Evolutionary conservation across 2,329 filamentous ascomycete genomes (phyloP), one percentile per base, ranked within the genome.

Genomic region (Cryphonectria naterciae): DNA sequence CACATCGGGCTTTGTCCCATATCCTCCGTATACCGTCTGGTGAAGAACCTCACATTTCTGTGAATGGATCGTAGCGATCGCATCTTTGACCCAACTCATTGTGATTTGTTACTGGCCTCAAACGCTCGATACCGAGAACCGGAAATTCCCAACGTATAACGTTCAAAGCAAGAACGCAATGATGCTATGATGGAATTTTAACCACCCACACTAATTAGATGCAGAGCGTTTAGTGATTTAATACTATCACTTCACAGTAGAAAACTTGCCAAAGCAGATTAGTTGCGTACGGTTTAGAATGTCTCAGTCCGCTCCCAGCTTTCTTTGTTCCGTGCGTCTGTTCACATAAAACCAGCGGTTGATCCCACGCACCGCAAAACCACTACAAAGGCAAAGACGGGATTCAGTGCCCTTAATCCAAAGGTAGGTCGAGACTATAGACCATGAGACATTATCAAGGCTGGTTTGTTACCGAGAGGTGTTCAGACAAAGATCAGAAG

Each of bases 81-180:
- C 56, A 35, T 67, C 3, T 15, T 49, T 62, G n/a, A 72, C 56
- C 67, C 70, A 72, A 19, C 67, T 67, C 67, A 69, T 71, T 8
- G 4, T 67, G 28, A n/a, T 5, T 13, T 67, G 39, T 22, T 28
- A 11, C 49, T 28, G 52, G 11, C 4, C 17, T 19, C 19, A 8
- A 11, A 52, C 10, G 22, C 49, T n/a, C n/a, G 22, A 52, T 25
- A 7, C 8, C 11, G 10, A 52, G 7, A 11, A 25, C 11, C n/a
- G n/a, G 13, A 25, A 8, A 25, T 4, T 13, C 7, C 7, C 5
- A 2, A 6, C 11, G 15, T 25, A 13, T 4, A 56, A 15, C 52
- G n/a, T 28, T n/a, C 7, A n/a, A 10, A 15, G 1, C 13, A 25
- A 28, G n/a, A 28, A 13, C 13, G 0, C n/a, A n/a, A 56, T 17